Evolutionary conservation across 2,329 filamentous ascomycete genomes (phyloP).

Genomic region (Cladosporium sp.): DNA sequence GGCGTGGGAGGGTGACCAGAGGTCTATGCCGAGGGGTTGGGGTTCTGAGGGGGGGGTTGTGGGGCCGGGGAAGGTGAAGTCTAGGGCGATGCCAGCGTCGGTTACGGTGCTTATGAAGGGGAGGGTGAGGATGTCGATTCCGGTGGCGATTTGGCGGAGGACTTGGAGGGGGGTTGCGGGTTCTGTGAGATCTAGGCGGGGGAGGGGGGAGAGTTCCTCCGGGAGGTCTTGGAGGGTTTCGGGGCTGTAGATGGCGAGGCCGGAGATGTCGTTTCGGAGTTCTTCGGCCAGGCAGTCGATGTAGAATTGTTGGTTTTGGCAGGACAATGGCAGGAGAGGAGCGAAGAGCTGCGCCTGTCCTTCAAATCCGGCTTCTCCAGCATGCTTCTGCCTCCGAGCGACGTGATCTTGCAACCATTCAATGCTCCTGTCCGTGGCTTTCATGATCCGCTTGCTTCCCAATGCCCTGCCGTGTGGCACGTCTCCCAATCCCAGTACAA

Average conservation of each 20-base stretch:
- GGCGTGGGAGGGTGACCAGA: constrained; percentile 64
- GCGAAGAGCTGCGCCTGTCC: constrained; percentile 51
- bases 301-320: constrained; percentile 73
- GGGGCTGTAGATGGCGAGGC: constrained; percentile 74
- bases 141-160: constrained; percentile 68
- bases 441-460: constrained; percentile 62
- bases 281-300: constrained; percentile 67
- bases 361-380: constrained; percentile 26
- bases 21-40: constrained; percentile 64
- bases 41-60: constrained; percentile 31
- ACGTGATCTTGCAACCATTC: constrained; percentile 72
- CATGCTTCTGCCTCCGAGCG: constrained; percentile 16
- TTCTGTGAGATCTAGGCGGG: constrained; percentile 68
- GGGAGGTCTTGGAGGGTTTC: constrained; percentile 65
- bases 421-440: constrained; percentile 83
- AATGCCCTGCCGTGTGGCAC: constrained; percentile 51
- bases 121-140: constrained; percentile 73
- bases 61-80: constrained; percentile 65
- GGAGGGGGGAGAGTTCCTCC: constrained; percentile 55
- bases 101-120: constrained; percentile 71
- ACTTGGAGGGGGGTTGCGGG: constrained; percentile 70
- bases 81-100: constrained; percentile 78
- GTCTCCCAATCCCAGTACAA: constrained; percentile 74
- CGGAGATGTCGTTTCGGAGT: constrained; percentile 53
- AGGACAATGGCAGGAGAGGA: constrained; percentile 68